A percentile compares a stretch with the other conserved stretches of the same genome.
phyloP scores from a whole-genome alignment of 1,284 basidiomycete species.

The Laetiporus sulphureus region DNA sequence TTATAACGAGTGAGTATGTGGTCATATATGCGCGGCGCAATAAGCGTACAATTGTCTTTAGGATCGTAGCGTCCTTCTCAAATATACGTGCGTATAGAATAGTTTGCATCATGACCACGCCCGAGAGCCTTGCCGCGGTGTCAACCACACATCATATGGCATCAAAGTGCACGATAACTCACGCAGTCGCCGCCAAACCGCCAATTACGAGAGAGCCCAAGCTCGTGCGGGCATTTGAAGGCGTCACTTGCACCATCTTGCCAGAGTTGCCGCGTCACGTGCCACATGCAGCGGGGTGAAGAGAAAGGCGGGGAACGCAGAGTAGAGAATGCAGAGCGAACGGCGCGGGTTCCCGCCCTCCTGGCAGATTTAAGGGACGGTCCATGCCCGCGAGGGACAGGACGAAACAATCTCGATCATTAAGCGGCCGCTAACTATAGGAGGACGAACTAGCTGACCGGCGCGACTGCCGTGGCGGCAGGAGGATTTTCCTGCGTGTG shows the following conservation, averaged over 20 bases:
- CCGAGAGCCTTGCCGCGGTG: slow-evolving; percentile 24
- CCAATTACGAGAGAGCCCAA: slow-evolving; percentile 18
- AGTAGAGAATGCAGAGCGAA: too few relatives aligned
- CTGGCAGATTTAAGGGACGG: not conserved
- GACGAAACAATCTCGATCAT: not conserved
- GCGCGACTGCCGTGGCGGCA: too few relatives aligned
- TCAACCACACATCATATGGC: too few relatives aligned
- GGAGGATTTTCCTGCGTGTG: too few relatives aligned
- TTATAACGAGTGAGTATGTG: not conserved
- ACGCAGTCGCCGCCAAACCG: slow-evolving; percentile 18
- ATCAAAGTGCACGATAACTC: slow-evolving; percentile 2
- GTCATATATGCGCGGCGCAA: not conserved
- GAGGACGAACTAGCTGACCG: not conserved
- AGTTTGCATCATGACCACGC: slow-evolving; percentile 14
- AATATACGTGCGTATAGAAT: slow-evolving; percentile 11
- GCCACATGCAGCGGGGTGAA: not conserved
- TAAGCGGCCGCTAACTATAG: not conserved
- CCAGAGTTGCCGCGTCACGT: not conserved
- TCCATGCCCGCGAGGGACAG: not conserved
- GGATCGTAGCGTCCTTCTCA: slow-evolving; percentile 10
- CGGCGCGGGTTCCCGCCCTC: too few relatives aligned
- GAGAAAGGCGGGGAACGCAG: not conserved
- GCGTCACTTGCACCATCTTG: slow-evolving; percentile 6
- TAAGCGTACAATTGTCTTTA: slow-evolving; percentile 19
- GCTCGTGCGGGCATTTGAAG: slow-evolving; percentile 14